Evolutionary conservation across 768 basidiomycete species (phyloP), one percentile per base, ranked within the genome.

Genomic region (Kwoniella pini): DNA sequence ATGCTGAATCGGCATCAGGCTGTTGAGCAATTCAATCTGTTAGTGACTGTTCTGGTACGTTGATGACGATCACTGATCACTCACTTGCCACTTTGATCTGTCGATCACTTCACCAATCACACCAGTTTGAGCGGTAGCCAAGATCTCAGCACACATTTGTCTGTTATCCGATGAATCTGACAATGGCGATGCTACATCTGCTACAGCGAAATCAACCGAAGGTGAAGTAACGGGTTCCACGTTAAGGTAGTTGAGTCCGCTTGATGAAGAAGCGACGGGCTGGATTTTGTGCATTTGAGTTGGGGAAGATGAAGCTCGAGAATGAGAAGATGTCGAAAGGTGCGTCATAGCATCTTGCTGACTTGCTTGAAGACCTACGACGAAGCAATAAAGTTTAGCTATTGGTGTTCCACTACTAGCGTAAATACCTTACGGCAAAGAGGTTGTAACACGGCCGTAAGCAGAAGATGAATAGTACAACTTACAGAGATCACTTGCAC

Each of bases 1-100:
- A 53, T 1, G 67, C 65, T 9, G 68, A 63, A 13, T 67, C 66
- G 30, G 46, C 51, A 44, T 75, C 73, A 13, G 67, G 70, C 64
- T 64, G 26, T 11, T 10, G 38, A 43, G 17, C n/a, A n/a, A 48
- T 40, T 2, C 50, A 36, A 30, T 27, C 3, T 15, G n/a, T 28
- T 17, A 30, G 45, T 21, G n/a, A 11, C 43, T 27, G n/a, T 42
- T 42, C 24, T 40, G 6, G 33, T 12, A 21, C 4, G 12, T 24
- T 9, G 33, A 36, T 36, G n/a, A n/a, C 15, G 33, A 7, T 15
- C 33, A 7, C 33, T 36, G 15, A 36, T 36, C 15, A 67, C 65
- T 57, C 60, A 68, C 67, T 50, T 74, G 72, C 68, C 69, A 74
- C 43, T 61, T 54, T 17, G 39, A 30, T 36, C 33, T 46, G 36